Evolutionary conservation across 148 eudicot species (phyloP).

Genomic region (Vaccinium corymbosum): DNA sequence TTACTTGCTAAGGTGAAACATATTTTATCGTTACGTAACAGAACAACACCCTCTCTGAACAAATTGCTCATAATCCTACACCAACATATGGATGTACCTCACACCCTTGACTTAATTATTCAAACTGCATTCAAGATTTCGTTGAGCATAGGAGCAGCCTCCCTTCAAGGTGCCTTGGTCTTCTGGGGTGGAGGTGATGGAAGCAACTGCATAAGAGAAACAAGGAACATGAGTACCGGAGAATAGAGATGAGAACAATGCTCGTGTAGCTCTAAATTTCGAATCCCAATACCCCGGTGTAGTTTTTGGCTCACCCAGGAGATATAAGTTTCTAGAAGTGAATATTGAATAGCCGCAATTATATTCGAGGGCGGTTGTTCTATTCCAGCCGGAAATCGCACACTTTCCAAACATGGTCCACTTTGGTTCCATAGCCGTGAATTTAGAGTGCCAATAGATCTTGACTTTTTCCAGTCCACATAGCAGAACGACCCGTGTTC

Average conservation of each 20-base stretch:
- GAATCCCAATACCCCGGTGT: neutral
- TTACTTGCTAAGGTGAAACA: neutral
- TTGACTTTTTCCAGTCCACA: neutral
- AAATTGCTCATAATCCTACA: slow-evolving; percentile 19
- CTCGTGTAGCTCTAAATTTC: neutral
- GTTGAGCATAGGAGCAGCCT: slow-evolving; percentile 9
- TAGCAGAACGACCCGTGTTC: neutral
- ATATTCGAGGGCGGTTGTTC: neutral
- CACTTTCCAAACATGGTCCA: neutral
- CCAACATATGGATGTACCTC: slow-evolving; percentile 15
- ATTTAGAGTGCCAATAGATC: neutral
- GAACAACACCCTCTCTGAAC: neutral
- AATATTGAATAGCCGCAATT: neutral
- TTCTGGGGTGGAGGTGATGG: slow-evolving; percentile 51
- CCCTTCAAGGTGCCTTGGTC: slow-evolving; percentile 50
- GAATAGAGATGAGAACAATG: neutral
- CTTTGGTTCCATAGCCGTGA: neutral
- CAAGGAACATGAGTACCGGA: neutral
- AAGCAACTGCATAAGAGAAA: slow-evolving; percentile 52
- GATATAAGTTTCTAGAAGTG: neutral
- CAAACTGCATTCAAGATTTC: slow-evolving; percentile 17
- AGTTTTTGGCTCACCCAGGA: neutral
- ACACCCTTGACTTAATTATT: slow-evolving; percentile 24
- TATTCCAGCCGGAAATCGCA: neutral
- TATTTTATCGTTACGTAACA: neutral